These are phyloP conservation scores for Diaporthe eres DNA, from an alignment of 2,329 filamentous ascomycete species.

Conservation along the genomic window DNA sequence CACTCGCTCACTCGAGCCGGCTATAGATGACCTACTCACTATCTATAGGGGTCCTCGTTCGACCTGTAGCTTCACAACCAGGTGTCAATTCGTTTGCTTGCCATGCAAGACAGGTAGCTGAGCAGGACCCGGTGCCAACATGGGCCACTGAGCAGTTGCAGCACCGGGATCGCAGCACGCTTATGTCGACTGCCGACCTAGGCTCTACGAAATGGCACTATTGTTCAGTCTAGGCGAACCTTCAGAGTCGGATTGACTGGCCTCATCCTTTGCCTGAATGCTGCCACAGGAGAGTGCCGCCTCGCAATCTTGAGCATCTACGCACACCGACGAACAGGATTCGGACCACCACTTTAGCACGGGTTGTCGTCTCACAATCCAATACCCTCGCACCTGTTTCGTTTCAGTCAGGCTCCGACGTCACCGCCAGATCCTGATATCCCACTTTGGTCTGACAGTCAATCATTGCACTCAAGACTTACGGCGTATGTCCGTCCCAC, in stretches of 20 bases:
- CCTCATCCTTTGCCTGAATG: background rate
- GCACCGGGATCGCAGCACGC: background rate
- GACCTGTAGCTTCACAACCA: background rate
- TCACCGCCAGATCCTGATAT: background rate
- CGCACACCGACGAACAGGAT: slow-evolving; percentile 11
- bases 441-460: background rate
- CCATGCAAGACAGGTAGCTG: background rate
- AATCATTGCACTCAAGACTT: background rate
- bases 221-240: slow-evolving; percentile 16
- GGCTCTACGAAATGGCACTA: slow-evolving; percentile 11
- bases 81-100: background rate
- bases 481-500: background rate
- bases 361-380: slow-evolving; percentile 19
- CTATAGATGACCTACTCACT: background rate
- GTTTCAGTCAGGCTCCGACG: slow-evolving; percentile 8
- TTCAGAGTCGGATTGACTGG: slow-evolving; percentile 13
- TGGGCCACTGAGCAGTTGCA: background rate
- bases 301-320: slow-evolving; percentile 17
- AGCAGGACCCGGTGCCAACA: background rate
- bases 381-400: slow-evolving; percentile 8
- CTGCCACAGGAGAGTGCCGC: background rate
- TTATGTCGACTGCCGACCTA: background rate
- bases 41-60: background rate
- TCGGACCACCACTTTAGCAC: background rate
- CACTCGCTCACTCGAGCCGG: background rate